Conservation (phyloP, 2,329 filamentous ascomycete species). For the Cercospora sp. region DNA sequence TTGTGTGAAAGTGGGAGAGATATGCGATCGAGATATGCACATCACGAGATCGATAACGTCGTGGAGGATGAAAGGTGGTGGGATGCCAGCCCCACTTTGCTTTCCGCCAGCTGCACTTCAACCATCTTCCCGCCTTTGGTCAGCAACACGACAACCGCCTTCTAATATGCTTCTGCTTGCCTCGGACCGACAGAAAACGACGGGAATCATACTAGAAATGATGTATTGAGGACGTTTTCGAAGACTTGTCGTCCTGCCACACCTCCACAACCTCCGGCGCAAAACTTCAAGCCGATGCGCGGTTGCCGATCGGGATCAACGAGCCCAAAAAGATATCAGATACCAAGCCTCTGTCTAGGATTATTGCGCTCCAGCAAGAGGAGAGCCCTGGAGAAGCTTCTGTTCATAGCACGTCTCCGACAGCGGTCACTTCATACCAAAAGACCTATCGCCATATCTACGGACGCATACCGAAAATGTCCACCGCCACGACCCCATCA, state of each 20-base stretch:
- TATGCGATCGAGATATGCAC: not conserved
- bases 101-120: not conserved
- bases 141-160: not conserved
- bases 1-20: not conserved
- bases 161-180: not conserved
- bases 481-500: slow-evolving; percentile 4
- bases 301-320: not conserved
- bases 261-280: slow-evolving; percentile 9
- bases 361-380: too few species aligned
- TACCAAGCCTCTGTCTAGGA: not conserved
- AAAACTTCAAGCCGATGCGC: not conserved
- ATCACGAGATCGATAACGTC: slow-evolving; percentile 3
- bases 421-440: not conserved
- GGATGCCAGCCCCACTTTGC: not conserved
- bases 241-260: not conserved
- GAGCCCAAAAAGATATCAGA: not conserved
- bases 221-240: not conserved
- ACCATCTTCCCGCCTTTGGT: not conserved
- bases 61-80: slow-evolving; percentile 4
- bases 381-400: too few species aligned
- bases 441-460: not conserved
- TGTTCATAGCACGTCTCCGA: not conserved
- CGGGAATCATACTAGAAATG: not conserved
- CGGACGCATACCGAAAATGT: not conserved
- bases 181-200: not conserved